Conservation (phyloP, 345 rosid species). For the Erucastrum elatum region DNA sequence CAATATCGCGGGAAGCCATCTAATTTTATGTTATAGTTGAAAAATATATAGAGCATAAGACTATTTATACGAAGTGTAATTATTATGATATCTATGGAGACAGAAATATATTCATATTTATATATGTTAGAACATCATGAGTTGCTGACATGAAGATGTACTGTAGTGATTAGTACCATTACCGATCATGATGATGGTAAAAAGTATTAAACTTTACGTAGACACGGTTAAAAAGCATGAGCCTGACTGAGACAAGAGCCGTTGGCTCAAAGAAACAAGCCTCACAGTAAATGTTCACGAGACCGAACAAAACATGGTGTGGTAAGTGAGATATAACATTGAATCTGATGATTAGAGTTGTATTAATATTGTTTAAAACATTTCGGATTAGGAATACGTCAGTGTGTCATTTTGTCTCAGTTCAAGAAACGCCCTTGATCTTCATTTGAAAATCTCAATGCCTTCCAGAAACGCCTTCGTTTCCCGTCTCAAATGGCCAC, state of each 20-base stretch:
- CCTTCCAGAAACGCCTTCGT: conserved; percentile 20
- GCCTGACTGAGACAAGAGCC: conserved; percentile 13
- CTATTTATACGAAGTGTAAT: too few relatives aligned
- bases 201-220: not conserved
- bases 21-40: too few relatives aligned
- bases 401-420: conserved; percentile 18
- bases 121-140: conserved; percentile 14
- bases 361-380: conserved; percentile 50
- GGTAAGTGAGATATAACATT: not conserved
- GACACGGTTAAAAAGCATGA: conserved; percentile 22
- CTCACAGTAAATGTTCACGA: not conserved
- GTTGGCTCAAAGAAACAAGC: conserved; percentile 23
- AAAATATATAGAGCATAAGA: too few relatives aligned
- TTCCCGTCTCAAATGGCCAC: conserved; percentile 12
- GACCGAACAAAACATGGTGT: conserved; percentile 22
- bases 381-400: not conserved
- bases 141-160: conserved; percentile 27
- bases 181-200: conserved; percentile 23
- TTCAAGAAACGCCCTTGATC: conserved; percentile 32
- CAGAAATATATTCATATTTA: too few relatives aligned
- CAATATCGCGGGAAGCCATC: too few relatives aligned
- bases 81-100: too few relatives aligned
- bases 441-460: not conserved
- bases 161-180: conserved; percentile 5
- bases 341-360: not conserved